A percentile compares a stretch with the other conserved stretches of the same genome.
phyloP scores from a whole-genome alignment of 164 flowering plant species.

The Cinnamomum chago region DNA sequence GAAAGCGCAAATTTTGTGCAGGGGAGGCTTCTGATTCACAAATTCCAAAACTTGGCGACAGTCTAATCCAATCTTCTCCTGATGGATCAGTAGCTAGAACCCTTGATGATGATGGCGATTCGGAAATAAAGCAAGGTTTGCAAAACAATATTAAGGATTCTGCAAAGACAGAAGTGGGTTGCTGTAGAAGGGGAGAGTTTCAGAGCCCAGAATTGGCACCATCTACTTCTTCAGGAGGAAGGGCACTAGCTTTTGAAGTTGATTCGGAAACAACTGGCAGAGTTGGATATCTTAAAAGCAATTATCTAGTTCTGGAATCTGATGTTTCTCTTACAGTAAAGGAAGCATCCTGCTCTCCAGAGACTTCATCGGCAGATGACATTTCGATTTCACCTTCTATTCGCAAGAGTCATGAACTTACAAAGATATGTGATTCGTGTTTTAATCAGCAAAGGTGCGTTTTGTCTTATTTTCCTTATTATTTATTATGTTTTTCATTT shows the following conservation, averaged over 20 bases:
- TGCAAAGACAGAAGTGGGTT: not conserved
- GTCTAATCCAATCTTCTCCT: conserved; percentile 8
- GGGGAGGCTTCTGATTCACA: conserved; percentile 10
- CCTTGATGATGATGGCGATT: conserved; percentile 11
- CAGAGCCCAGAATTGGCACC: not conserved
- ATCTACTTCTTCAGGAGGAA: conserved; percentile 15
- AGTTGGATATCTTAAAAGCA: conserved; percentile 12
- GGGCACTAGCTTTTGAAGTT: conserved; percentile 9
- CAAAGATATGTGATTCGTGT: not conserved
- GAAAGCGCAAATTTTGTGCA: conserved; percentile 8
- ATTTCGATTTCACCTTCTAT: not conserved
- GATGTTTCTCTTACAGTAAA: conserved; percentile 22
- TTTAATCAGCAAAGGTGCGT: not conserved
- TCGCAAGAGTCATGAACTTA: not conserved
- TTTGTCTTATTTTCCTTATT: not conserved
- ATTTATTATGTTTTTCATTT: not conserved
- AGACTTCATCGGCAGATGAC: not conserved
- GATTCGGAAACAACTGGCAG: conserved; percentile 5
- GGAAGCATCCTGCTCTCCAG: not conserved
- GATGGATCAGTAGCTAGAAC: not conserved
- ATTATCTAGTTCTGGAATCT: conserved; percentile 14
- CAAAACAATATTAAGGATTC: conserved; percentile 2
- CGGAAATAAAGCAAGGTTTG: conserved; percentile 13
- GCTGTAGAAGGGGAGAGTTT: not conserved
- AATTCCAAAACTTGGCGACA: conserved; percentile 6